phyloP scores from a whole-genome alignment of 2,329 filamentous ascomycete species.

The Fusarium dlaminii region DNA sequence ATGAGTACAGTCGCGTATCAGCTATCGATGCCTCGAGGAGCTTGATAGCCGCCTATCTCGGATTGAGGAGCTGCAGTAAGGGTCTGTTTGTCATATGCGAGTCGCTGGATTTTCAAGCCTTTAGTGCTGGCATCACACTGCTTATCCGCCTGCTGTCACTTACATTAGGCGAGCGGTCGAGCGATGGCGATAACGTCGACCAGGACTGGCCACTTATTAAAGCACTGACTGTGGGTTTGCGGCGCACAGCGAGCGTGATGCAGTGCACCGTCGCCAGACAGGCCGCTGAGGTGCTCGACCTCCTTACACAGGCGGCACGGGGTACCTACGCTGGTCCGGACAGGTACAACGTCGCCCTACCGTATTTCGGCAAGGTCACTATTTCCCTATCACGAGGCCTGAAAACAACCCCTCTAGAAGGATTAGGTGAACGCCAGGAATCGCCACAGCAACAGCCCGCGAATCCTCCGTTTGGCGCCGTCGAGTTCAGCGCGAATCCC shows the following conservation, averaged over 20 bases:
- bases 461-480: background rate
- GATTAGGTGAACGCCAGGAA: background rate
- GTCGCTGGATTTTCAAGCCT: background rate
- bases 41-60: background rate
- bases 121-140: background rate
- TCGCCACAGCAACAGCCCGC: background rate
- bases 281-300: background rate
- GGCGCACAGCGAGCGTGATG: background rate
- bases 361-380: background rate
- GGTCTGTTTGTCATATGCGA: background rate
- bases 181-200: background rate
- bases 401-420: background rate
- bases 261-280: background rate
- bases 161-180: no score
- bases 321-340: background rate
- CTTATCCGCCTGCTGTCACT: background rate
- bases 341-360: background rate
- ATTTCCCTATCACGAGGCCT: background rate
- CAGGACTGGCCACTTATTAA: background rate
- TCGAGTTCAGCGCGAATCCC: background rate
- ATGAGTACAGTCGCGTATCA: background rate
- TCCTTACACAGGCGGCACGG: background rate
- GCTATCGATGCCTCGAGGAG: background rate
- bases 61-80: background rate
- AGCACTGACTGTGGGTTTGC: background rate